Evolutionary conservation across 208 protist species (phyloP).

Genomic region (Leishmania aethiopica): DNA sequence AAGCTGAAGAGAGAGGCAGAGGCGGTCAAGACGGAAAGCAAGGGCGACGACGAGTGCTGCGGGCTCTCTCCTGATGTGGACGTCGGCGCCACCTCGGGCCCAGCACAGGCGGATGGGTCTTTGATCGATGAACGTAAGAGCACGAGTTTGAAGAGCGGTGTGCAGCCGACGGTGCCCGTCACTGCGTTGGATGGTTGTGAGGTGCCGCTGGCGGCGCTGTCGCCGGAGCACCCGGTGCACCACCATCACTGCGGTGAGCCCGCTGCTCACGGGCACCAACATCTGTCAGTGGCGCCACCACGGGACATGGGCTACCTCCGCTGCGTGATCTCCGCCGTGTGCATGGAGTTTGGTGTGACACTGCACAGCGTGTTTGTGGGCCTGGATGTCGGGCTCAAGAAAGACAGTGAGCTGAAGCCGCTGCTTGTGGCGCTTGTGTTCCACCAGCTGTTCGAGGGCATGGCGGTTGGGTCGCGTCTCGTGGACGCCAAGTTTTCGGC

Average conservation of each 20-base stretch:
- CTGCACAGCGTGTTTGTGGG: conserved; percentile 81
- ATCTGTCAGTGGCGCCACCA: conserved; percentile 18
- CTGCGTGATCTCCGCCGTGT: conserved; percentile 45
- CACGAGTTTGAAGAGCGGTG: background rate
- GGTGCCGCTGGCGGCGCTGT: background rate
- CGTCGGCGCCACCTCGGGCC: background rate
- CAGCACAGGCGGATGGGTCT: background rate
- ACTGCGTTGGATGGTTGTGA: background rate
- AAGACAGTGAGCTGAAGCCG: conserved; percentile 44
- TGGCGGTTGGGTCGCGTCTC: conserved; percentile 64
- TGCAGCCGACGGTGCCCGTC: background rate
- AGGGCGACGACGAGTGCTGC: background rate
- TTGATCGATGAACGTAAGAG: background rate
- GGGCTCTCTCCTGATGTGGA: background rate
- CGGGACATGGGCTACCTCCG: conserved; percentile 28
- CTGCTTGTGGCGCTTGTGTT: conserved; percentile 66
- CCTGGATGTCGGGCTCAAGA: conserved; percentile 53
- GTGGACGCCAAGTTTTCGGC: conserved; percentile 53
- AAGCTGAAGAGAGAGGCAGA: background rate
- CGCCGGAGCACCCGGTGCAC: background rate
- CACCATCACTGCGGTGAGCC: background rate
- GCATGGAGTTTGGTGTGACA: conserved; percentile 69
- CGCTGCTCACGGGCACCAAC: conserved; percentile 29
- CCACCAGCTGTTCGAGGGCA: conserved; percentile 79
- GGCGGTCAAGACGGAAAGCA: background rate